A percentile compares a stretch with the other conserved stretches of the same genome.
Conservation (phyloP, 2,329 filamentous ascomycete genomes). For the Cladosporium sphaerospermum region DNA sequence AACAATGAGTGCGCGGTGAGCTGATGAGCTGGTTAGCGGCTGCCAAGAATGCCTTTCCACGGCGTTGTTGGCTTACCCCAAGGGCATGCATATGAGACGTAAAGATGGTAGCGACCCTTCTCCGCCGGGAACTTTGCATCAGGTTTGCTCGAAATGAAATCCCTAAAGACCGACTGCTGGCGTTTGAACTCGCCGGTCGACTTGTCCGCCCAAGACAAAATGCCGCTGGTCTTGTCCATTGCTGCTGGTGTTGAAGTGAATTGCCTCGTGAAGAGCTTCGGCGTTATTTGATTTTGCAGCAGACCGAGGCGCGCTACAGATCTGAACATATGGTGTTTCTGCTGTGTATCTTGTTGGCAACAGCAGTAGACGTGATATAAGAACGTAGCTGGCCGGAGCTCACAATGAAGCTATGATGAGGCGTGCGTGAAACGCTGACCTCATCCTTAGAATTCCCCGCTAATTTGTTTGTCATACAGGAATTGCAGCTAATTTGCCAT, state of each 20-base stretch:
- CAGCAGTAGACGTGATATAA: no score
- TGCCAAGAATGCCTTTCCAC: background rate
- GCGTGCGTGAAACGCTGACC: background rate
- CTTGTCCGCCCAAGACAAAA: slow-evolving; percentile 47
- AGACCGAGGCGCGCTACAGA: slow-evolving; percentile 1
- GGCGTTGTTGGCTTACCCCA: slow-evolving; percentile 52
- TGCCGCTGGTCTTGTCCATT: slow-evolving; percentile 7
- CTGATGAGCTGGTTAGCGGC: slow-evolving; percentile 36
- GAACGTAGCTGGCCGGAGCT: background rate
- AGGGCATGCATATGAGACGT: slow-evolving; percentile 87
- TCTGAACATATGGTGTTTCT: slow-evolving; percentile 4
- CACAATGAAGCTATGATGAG: background rate
- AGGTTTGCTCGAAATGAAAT: slow-evolving; percentile 66
- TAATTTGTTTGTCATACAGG: background rate
- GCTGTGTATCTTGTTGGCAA: background rate
- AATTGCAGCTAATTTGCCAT: background rate
- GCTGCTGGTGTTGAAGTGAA: background rate
- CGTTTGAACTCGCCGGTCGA: slow-evolving; percentile 83
- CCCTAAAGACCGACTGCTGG: slow-evolving; percentile 73
- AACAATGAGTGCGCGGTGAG: slow-evolving; percentile 79
- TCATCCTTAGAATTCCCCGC: background rate
- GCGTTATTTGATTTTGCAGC: background rate
- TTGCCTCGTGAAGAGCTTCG: background rate
- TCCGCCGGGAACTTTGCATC: slow-evolving; percentile 76
- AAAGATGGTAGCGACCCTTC: slow-evolving; percentile 88